Evolutionary conservation across 371 early-diverging fungal species (phyloP).

Genomic region (Parasitella parasitica): DNA sequence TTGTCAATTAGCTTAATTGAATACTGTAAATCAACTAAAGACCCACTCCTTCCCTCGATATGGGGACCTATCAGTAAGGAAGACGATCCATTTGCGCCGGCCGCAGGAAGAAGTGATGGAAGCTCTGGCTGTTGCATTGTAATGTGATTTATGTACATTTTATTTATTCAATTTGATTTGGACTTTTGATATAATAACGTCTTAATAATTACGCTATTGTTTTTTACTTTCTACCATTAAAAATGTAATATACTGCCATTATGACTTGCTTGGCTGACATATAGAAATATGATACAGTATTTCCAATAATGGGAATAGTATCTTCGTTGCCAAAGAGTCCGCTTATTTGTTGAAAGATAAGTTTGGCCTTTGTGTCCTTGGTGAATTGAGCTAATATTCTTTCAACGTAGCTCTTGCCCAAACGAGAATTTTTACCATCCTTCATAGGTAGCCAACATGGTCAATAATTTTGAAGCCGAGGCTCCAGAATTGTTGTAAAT

Average conservation of each 20-base stretch:
- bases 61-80: conserved; percentile 76
- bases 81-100: conserved; percentile 80
- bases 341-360: too few relatives aligned
- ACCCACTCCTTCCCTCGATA: conserved; percentile 74
- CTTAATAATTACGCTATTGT: background rate
- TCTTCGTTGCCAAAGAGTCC: too few relatives aligned
- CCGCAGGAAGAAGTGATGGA: conserved; percentile 19
- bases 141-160: conserved; percentile 27
- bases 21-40: conserved; percentile 56
- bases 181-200: background rate
- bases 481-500: too few relatives aligned
- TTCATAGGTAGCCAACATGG: too few relatives aligned
- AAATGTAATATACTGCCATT: background rate
- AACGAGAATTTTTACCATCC: too few relatives aligned
- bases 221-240: background rate
- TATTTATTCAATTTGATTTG: background rate
- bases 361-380: too few relatives aligned
- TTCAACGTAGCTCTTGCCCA: background rate
- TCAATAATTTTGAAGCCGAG: too few relatives aligned
- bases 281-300: too few relatives aligned
- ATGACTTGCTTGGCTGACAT: too few relatives aligned
- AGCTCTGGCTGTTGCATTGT: conserved; percentile 27
- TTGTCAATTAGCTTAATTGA: conserved; percentile 43
- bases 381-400: too few relatives aligned
- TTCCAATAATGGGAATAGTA: too few relatives aligned